Conservation (phyloP, 495 filamentous ascomycete species). For the Neurospora sublineolata region DNA sequence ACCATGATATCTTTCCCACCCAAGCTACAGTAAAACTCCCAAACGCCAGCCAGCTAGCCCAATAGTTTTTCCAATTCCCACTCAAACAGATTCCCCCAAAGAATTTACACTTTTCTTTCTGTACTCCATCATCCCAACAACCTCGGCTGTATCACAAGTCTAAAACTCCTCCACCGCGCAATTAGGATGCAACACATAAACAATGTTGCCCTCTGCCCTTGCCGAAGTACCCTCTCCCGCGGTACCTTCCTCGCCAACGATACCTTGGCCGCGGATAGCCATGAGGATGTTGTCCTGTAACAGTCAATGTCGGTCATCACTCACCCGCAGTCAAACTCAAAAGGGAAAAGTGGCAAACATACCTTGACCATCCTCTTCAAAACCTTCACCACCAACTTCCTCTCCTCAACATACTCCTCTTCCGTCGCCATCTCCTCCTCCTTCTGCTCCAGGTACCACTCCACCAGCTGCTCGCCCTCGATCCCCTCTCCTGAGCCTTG, state of each 20-base stretch:
- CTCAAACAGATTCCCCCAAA: not conserved
- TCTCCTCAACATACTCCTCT: conserved; percentile 70
- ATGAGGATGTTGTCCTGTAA: conserved; percentile 81
- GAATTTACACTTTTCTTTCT: not conserved
- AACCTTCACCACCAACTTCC: conserved; percentile 70
- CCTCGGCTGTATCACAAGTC: not conserved
- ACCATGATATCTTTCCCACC: not conserved
- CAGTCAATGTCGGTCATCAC: conserved; percentile 7
- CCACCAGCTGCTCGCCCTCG: conserved; percentile 69
- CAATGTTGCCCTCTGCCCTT: conserved; percentile 37
- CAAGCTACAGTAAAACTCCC: not conserved
- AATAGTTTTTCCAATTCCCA: not conserved
- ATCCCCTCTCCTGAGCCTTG: conserved; percentile 72
- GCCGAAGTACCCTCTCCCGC: conserved; percentile 34
- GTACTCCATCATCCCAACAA: not conserved
- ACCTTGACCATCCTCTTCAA: conserved; percentile 95
- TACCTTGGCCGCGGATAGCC: conserved; percentile 75
- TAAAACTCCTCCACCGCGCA: conserved; percentile 58
- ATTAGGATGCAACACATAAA: conserved; percentile 93
- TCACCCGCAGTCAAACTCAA: not conserved
- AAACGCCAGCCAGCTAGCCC: not conserved
- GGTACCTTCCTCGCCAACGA: conserved; percentile 44
- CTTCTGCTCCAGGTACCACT: conserved; percentile 93
- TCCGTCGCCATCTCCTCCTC: conserved; percentile 71
- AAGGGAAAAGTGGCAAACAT: conserved; percentile 18